Conservation (phyloP, 2,329 filamentous ascomycete species). For the Blastomyces parvus region DNA sequence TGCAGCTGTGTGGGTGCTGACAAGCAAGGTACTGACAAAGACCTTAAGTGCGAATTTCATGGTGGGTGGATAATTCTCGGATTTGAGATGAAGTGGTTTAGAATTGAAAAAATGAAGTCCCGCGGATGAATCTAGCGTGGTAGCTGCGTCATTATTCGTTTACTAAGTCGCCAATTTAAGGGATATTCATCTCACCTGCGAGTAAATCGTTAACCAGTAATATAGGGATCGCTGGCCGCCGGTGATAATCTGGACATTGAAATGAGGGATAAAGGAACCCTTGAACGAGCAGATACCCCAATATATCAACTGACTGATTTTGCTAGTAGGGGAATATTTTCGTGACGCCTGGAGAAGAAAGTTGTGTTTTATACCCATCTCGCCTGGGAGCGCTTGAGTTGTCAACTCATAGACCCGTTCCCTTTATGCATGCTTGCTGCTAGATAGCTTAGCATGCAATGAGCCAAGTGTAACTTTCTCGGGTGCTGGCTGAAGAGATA, state of each 20-base stretch:
- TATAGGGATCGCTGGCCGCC: background rate
- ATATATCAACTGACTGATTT: background rate
- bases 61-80: background rate
- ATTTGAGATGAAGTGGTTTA: background rate
- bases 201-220: background rate
- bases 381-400: background rate
- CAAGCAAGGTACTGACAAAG: background rate
- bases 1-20: background rate
- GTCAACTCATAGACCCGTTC: background rate
- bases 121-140: background rate
- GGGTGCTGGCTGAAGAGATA: background rate
- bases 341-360: background rate
- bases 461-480: background rate
- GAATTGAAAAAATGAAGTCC: background rate
- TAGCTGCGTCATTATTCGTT: background rate
- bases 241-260: background rate
- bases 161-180: background rate
- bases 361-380: background rate
- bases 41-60: background rate
- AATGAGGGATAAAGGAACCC: background rate
- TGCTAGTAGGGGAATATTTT: background rate
- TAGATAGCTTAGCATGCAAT: background rate
- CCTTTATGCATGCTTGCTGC: background rate
- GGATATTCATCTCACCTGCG: background rate
- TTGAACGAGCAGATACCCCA: background rate